These are phyloP conservation scores for Ustilago esculenta DNA, from an alignment of 1,284 basidiomycete genomes.

Conservation along the genomic window DNA sequence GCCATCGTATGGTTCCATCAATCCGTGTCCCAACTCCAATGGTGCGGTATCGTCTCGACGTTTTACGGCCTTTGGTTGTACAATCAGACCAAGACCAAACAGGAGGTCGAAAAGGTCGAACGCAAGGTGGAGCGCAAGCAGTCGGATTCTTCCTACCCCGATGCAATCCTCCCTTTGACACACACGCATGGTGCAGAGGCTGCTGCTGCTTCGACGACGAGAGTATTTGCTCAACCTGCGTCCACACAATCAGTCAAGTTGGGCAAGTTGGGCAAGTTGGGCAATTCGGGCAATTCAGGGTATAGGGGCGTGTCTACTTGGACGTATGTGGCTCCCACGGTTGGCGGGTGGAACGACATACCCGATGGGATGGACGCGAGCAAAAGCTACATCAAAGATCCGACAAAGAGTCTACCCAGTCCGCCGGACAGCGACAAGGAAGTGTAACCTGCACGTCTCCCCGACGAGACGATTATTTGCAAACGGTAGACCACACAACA, in stretches of 20 bases:
- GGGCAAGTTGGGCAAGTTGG: too few species aligned
- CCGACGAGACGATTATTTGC: too few species aligned
- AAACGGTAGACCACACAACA: too few species aligned
- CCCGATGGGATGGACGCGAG: conserved; percentile 18
- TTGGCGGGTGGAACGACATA: conserved; percentile 35
- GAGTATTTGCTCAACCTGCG: too few species aligned
- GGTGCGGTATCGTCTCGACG: conserved; percentile 84
- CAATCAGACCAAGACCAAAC: conserved; percentile 81
- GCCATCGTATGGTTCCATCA: conserved; percentile 98
- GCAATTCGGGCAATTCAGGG: too few species aligned
- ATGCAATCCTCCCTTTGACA: background rate
- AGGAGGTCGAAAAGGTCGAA: conserved; percentile 29
- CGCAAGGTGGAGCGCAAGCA: conserved; percentile 19
- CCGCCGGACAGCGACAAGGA: conserved; percentile 48
- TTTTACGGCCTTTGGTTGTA: conserved; percentile 92
- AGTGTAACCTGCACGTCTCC: too few species aligned
- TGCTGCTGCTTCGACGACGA: too few species aligned
- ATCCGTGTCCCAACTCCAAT: conserved; percentile 81
- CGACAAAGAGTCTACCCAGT: conserved; percentile 35
- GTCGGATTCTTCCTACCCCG: conserved; percentile 16
- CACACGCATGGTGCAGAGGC: too few species aligned
- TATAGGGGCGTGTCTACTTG: too few species aligned
- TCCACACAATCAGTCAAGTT: too few species aligned
- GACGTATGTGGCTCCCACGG: conserved; percentile 4
- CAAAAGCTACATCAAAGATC: conserved; percentile 37